A percentile compares a stretch with the other conserved stretches of the same genome.
These are phyloP conservation scores for Saturnispora diversa DNA, from an alignment of 805 yeast species.

Conservation along the genomic window DNA sequence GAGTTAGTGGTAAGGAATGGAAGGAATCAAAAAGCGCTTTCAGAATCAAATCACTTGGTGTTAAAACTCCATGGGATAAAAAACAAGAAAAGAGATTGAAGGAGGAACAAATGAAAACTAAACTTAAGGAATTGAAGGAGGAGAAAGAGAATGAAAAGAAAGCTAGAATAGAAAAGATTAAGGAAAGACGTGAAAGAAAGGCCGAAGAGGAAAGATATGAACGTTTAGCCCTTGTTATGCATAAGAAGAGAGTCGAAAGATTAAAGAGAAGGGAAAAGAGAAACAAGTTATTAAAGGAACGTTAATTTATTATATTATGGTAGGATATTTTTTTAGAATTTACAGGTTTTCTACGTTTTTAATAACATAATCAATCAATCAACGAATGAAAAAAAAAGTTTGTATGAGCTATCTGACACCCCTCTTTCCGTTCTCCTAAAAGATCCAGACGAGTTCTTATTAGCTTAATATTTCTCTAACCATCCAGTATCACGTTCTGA, in stretches of 20 bases:
- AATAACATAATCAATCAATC: not conserved
- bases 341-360: not conserved
- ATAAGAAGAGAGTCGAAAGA: conserved; percentile 85
- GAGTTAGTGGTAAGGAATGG: conserved; percentile 50
- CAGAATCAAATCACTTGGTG: conserved; percentile 55
- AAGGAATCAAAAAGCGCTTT: conserved; percentile 61
- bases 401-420: conserved; percentile 30
- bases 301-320: conserved; percentile 29
- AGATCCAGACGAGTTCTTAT: conserved; percentile 33
- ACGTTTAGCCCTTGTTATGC: conserved; percentile 76
- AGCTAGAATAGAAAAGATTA: conserved; percentile 46
- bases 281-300: conserved; percentile 86
- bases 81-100: conserved; percentile 59
- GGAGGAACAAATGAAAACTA: conserved; percentile 59
- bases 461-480: conserved; percentile 26
- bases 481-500: conserved; percentile 30
- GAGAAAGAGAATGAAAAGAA: conserved; percentile 62
- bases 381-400: not conserved
- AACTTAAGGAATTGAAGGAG: conserved; percentile 63
- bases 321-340: not conserved
- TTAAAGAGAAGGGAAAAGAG: conserved; percentile 88
- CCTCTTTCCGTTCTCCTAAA: conserved; percentile 26
- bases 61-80: conserved; percentile 53
- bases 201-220: conserved; percentile 88
- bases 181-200: conserved; percentile 69